A percentile compares a stretch with the other conserved stretches of the same genome.
Conservation (phyloP, 106 monocot genomes). For the Dactylorhiza incarnata region DNA sequence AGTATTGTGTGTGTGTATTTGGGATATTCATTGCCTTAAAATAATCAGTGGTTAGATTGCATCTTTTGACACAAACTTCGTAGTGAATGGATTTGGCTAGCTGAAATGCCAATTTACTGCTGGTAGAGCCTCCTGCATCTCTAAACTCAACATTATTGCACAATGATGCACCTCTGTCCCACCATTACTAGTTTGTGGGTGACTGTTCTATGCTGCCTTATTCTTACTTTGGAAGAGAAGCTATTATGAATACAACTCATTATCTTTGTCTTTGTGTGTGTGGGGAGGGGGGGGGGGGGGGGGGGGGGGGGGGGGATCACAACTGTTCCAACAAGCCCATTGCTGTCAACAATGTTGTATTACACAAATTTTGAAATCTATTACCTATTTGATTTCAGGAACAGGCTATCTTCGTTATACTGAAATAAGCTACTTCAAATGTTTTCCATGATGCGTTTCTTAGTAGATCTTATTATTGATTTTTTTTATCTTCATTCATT, state of each 20-base stretch:
- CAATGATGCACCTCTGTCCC: neutral
- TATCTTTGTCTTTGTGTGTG: neutral
- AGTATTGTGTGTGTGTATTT: too few species aligned
- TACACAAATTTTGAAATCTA: neutral
- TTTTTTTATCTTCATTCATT: neutral
- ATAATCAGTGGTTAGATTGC: too few species aligned
- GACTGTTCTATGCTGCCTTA: neutral
- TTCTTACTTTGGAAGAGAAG: neutral
- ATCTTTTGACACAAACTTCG: too few species aligned
- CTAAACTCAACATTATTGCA: neutral
- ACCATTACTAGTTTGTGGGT: neutral
- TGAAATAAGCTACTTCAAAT: neutral
- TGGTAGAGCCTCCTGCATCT: neutral
- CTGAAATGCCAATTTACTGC: too few species aligned
- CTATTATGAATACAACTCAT: neutral
- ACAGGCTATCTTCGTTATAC: neutral
- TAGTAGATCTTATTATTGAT: neutral
- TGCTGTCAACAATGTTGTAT: neutral
- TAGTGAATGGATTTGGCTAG: too few species aligned
- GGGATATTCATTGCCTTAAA: too few species aligned
- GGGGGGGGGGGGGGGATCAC: too few species aligned
- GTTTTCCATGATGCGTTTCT: neutral
- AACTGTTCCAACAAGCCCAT: neutral
- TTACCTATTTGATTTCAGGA: neutral
- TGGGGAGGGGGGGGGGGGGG: too few species aligned